A percentile compares a stretch with the other conserved stretches of the same genome.
Conservation (phyloP, 1,284 basidiomycete species). For the Cutaneotrichosporon sp. region DNA sequence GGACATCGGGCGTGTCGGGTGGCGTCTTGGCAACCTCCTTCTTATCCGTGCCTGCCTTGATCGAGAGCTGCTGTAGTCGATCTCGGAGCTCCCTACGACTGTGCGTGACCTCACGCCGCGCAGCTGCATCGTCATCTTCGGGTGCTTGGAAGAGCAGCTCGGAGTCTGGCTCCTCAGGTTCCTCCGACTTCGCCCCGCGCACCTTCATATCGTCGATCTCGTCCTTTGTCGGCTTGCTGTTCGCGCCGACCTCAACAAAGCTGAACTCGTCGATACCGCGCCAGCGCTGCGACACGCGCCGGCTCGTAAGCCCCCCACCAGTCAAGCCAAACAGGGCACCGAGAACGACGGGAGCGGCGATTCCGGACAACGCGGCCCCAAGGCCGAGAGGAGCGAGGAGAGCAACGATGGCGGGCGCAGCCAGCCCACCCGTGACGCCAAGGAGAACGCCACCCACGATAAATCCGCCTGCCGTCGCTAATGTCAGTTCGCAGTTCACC, state of each 20-base stretch:
- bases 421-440: conserved; percentile 59
- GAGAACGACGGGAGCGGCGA: conserved; percentile 55
- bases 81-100: conserved; percentile 18
- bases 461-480: conserved; percentile 57
- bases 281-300: conserved; percentile 57
- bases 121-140: conserved; percentile 14
- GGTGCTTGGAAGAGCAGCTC: conserved; percentile 13
- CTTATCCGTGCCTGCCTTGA: conserved; percentile 11
- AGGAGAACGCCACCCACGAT: conserved; percentile 54
- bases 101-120: conserved; percentile 14
- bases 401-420: conserved; percentile 57
- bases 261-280: conserved; percentile 57
- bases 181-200: conserved; percentile 15
- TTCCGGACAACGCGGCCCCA: conserved; percentile 52
- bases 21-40: conserved; percentile 7
- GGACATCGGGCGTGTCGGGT: conserved; percentile 7
- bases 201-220: conserved; percentile 43
- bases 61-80: conserved; percentile 11
- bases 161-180: conserved; percentile 3
- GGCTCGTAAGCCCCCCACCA: conserved; percentile 57
- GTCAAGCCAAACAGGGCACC: conserved; percentile 59
- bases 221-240: conserved; percentile 42
- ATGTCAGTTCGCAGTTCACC: conserved; percentile 5
- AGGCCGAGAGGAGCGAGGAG: conserved; percentile 55
- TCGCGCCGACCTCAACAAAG: conserved; percentile 54